Evolutionary conservation across 2,329 filamentous ascomycete species (phyloP).

Genomic region (Neonectria neomacrospora): DNA sequence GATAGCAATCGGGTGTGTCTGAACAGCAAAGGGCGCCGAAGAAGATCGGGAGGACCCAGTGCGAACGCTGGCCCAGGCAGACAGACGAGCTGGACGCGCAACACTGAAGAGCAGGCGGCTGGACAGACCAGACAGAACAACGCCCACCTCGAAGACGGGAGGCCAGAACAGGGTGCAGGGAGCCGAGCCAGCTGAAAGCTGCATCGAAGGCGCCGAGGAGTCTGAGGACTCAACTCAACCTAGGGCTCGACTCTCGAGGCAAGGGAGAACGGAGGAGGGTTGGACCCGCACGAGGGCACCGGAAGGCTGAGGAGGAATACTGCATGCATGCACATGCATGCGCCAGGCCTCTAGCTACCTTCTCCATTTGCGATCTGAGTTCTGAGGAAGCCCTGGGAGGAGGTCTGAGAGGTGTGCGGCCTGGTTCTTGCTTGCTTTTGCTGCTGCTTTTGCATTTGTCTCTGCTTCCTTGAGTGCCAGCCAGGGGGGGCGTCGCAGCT

Average conservation of each 20-base stretch:
- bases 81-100: no score
- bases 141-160: neutral
- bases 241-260: slow-evolving; percentile 19
- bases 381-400: slow-evolving; percentile 4
- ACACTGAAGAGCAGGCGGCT: neutral
- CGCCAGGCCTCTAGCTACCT: slow-evolving; percentile 25
- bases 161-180: slow-evolving; percentile 35
- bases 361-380: slow-evolving; percentile 19
- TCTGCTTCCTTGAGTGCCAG: slow-evolving; percentile 13
- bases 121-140: neutral
- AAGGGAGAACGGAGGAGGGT: slow-evolving; percentile 20
- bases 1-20: no score
- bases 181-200: slow-evolving; percentile 35
- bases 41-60: slow-evolving; percentile 32
- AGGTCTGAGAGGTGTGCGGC: slow-evolving; percentile 4
- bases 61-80: neutral
- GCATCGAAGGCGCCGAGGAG: slow-evolving; percentile 30
- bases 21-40: slow-evolving; percentile 19
- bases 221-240: neutral
- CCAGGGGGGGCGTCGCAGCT: slow-evolving; percentile 5
- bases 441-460: slow-evolving; percentile 19
- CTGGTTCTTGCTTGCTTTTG: neutral
- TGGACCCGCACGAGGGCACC: slow-evolving; percentile 19
- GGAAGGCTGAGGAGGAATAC: slow-evolving; percentile 36
- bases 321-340: slow-evolving; percentile 34